Conservation (phyloP, 345 rosid species). For the Eucalyptus cladocalyx region DNA sequence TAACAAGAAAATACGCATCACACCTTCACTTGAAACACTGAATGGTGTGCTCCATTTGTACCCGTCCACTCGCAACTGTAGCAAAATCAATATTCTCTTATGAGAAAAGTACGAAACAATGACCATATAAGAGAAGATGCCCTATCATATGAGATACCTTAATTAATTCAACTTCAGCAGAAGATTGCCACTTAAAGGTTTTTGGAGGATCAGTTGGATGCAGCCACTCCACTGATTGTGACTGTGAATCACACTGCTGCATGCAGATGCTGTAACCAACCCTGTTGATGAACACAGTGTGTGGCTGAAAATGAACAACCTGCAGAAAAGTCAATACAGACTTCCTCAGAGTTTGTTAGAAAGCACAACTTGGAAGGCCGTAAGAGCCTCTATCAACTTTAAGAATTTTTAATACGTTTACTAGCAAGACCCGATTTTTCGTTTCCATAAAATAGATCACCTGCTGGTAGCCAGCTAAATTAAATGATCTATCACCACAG, state of each 20-base stretch:
- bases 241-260: constrained; percentile 81
- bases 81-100: background rate
- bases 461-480: background rate
- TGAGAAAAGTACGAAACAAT: background rate
- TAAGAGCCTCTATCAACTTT: background rate
- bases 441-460: background rate
- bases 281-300: constrained; percentile 78
- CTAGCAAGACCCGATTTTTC: background rate
- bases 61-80: constrained; percentile 69
- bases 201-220: constrained; percentile 85
- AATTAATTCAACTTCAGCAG: constrained; percentile 49
- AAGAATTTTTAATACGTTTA: background rate
- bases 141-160: constrained; percentile 30
- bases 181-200: constrained; percentile 66
- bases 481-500: background rate
- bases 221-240: constrained; percentile 67
- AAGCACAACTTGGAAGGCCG: background rate
- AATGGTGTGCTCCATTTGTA: constrained; percentile 86
- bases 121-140: background rate
- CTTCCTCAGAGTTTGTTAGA: background rate
- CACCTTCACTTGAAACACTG: constrained; percentile 69
- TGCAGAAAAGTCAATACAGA: constrained; percentile 5
- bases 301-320: constrained; percentile 92
- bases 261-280: constrained; percentile 65
- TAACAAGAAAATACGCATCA: constrained; percentile 54